phyloP scores from a whole-genome alignment of 78 protist genomes.

The Dictyostelium discoideum region DNA sequence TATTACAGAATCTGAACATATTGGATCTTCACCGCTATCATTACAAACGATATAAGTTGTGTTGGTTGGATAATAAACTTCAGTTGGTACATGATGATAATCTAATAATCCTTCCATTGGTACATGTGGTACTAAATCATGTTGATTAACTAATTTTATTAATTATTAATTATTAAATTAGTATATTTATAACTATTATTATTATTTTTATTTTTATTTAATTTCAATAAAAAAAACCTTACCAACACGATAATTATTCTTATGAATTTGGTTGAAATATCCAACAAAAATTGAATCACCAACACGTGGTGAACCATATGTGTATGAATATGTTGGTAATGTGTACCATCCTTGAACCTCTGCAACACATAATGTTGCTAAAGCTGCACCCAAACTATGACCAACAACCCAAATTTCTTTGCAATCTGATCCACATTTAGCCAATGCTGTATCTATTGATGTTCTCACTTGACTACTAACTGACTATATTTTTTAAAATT shows the following conservation, averaged over 20 bases:
- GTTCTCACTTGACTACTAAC: conserved; percentile 22
- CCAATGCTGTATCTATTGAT: background rate
- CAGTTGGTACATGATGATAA: conserved; percentile 60
- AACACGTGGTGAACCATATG: conserved; percentile 63
- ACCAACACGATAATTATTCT: conserved; percentile 23
- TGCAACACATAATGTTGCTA: conserved; percentile 34
- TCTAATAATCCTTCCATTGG: conserved; percentile 31
- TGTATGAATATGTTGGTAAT: conserved; percentile 1
- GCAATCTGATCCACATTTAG: conserved; percentile 26
- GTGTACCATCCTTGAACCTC: conserved; percentile 23
- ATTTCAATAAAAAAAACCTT: too few species aligned
- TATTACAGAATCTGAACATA: conserved; percentile 22
- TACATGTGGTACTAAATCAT: conserved; percentile 67
- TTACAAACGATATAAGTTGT: conserved; percentile 30
- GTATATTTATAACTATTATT: too few species aligned
- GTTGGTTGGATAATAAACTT: conserved; percentile 24
- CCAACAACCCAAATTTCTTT: conserved; percentile 3
- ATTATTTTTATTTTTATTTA: too few species aligned
- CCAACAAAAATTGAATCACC: conserved; percentile 20
- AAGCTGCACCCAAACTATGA: conserved; percentile 67
- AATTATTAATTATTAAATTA: too few species aligned
- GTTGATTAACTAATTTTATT: background rate
- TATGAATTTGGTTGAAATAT: conserved; percentile 42
- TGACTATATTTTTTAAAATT: conserved; percentile 16
- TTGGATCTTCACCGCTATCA: conserved; percentile 45